phyloP scores from a whole-genome alignment of 192 early-diverging fungal genomes.

The Coemansia sp. region DNA sequence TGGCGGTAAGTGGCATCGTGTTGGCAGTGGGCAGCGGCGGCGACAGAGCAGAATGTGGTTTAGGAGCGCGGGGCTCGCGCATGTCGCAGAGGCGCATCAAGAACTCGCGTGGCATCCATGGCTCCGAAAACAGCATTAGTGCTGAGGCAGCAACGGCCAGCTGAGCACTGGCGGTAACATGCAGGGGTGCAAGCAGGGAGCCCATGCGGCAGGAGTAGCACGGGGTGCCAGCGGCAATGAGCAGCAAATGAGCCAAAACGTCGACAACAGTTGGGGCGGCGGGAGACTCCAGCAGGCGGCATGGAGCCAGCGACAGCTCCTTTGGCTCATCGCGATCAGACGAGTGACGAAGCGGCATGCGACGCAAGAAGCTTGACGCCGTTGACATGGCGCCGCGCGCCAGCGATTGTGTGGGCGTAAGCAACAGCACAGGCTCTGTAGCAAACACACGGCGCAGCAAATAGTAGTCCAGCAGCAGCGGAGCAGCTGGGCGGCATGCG shows the following conservation, averaged over 20 bases:
- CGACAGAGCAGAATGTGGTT: constrained; percentile 15
- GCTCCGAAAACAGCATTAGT: constrained; percentile 41
- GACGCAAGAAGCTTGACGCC: constrained; percentile 28
- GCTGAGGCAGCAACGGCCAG: constrained; percentile 40
- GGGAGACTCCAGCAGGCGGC: constrained; percentile 18
- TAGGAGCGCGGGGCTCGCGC: constrained; percentile 38
- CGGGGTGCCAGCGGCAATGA: constrained; percentile 29
- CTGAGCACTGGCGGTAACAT: constrained; percentile 41
- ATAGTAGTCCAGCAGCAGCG: constrained; percentile 40
- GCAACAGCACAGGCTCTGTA: constrained; percentile 23
- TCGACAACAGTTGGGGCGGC: constrained; percentile 34
- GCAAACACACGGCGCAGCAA: constrained; percentile 50
- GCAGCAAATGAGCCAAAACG: constrained; percentile 39
- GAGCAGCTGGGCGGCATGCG: constrained; percentile 18
- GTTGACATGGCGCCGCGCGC: background rate
- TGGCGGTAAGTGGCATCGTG: background rate
- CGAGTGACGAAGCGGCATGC: constrained; percentile 47
- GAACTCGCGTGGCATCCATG: constrained; percentile 49
- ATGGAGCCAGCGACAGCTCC: constrained; percentile 29
- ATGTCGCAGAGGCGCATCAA: constrained; percentile 39
- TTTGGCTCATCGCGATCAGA: constrained; percentile 10
- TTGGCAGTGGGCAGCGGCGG: constrained; percentile 5
- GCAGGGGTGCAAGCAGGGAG: constrained; percentile 31
- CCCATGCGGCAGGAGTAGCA: constrained; percentile 41
- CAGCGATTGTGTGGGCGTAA: constrained; percentile 13